Percentiles rank a stretch among this genome's conserved stretches.
Conservation (phyloP, 306 rosid species). For the Casuarina glauca region DNA sequence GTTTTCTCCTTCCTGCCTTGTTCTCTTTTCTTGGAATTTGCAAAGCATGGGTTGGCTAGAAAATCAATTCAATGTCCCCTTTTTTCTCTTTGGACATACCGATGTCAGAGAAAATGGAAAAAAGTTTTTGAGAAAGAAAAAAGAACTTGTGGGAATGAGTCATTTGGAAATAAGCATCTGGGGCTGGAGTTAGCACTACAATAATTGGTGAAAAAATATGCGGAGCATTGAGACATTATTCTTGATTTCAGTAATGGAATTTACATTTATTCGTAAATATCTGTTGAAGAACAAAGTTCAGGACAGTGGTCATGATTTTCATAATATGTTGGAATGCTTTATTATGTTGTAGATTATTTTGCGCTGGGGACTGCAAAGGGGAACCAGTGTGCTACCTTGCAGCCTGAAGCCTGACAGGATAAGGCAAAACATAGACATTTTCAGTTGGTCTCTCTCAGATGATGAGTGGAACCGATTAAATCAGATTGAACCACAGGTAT, state of each 20-base stretch:
- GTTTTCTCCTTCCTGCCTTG: too few relatives aligned
- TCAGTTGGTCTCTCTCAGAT: constrained; percentile 46
- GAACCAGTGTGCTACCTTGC: constrained; percentile 47
- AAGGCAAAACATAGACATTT: constrained; percentile 37
- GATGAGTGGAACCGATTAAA: constrained; percentile 46
- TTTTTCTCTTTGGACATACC: not conserved
- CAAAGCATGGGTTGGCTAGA: not conserved
- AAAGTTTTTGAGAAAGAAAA: not conserved
- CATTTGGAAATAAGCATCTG: not conserved
- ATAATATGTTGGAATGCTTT: not conserved
- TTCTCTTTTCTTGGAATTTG: not conserved
- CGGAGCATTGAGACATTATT: too few relatives aligned
- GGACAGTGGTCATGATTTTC: not conserved
- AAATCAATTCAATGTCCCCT: not conserved
- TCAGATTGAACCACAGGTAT: constrained; percentile 49
- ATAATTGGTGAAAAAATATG: not conserved
- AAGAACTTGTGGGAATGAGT: not conserved
- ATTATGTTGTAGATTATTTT: constrained; percentile 29
- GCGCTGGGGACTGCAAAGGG: constrained; percentile 50
- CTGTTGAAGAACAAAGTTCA: not conserved
- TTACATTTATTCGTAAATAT: not conserved
- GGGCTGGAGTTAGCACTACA: not conserved
- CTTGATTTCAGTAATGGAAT: not conserved
- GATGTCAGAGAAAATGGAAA: not conserved
- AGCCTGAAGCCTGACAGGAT: constrained; percentile 43